Conservation (phyloP, 2,329 filamentous ascomycete species). For the Aspergillus arachidicola region DNA sequence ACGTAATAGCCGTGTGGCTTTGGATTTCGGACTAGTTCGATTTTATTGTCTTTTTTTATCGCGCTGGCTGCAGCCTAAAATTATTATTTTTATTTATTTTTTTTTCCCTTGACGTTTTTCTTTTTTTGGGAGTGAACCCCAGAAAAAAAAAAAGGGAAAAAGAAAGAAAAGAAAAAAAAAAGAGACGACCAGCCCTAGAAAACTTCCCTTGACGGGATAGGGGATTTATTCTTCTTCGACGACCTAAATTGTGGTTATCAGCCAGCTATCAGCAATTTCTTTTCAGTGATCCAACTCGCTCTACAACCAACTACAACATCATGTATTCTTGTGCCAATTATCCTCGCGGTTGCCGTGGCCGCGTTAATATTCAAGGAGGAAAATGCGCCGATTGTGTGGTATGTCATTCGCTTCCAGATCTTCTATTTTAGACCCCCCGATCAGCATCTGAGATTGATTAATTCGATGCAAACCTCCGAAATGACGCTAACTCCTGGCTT, state of each 20-base stretch:
- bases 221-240: constrained; percentile 12
- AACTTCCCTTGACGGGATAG: constrained; percentile 24
- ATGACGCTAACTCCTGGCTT: constrained; percentile 9
- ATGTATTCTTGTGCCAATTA: constrained; percentile 54
- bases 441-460: constrained; percentile 1
- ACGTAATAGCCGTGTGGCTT: constrained; percentile 26
- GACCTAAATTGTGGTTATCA: constrained; percentile 9
- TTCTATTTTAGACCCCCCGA: neutral
- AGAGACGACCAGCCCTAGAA: constrained; percentile 14
- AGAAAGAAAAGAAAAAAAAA: neutral
- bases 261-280: constrained; percentile 2
- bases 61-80: constrained; percentile 9
- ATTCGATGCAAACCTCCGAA: constrained; percentile 17
- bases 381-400: constrained; percentile 51
- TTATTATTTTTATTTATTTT: constrained; percentile 22
- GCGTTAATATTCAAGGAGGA: constrained; percentile 45
- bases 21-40: constrained; percentile 15
- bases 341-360: constrained; percentile 51
- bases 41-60: constrained; percentile 23
- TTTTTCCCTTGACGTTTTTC: constrained; percentile 22
- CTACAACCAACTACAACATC: constrained; percentile 13
- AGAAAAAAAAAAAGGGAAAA: neutral
- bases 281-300: neutral
- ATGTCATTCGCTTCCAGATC: constrained; percentile 26
- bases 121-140: constrained; percentile 9